Conservation (phyloP, 805 yeast species). For the Zygosaccharomyces siamensis region DNA sequence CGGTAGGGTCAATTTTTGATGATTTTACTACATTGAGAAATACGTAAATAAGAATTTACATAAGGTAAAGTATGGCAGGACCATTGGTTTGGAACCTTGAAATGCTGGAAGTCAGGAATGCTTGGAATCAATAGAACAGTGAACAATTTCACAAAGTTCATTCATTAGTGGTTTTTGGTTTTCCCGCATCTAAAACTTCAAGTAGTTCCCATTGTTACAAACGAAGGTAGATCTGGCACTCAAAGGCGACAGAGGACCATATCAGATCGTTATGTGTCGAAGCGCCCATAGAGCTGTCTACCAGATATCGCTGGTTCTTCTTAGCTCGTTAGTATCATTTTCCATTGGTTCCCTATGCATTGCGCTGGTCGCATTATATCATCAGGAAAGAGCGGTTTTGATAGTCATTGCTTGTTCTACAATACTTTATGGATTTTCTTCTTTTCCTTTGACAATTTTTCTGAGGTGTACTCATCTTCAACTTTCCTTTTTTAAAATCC, state of each 20-base stretch:
- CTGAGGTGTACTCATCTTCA: not conserved
- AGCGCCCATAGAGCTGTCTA: conserved; percentile 1
- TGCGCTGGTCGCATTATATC: conserved; percentile 20
- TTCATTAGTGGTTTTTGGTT: not conserved
- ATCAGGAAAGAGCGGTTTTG: conserved; percentile 18
- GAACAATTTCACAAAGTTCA: not conserved
- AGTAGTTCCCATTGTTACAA: not conserved
- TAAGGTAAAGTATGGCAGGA: not conserved
- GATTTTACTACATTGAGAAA: conserved; percentile 4
- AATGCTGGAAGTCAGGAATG: not conserved
- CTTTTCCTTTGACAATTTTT: conserved; percentile 7
- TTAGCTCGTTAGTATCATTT: conserved; percentile 17
- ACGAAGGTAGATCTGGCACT: not conserved
- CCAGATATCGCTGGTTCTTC: conserved; percentile 5
- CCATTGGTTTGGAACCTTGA: not conserved
- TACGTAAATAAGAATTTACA: conserved; percentile 2
- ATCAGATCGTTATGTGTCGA: conserved; percentile 2
- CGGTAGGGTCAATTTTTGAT: conserved; percentile 4
- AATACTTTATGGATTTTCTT: conserved; percentile 17
- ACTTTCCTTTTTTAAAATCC: not conserved
- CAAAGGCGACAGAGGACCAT: conserved; percentile 1
- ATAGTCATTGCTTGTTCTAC: conserved; percentile 26
- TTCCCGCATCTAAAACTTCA: not conserved
- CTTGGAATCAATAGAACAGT: not conserved
- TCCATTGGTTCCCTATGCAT: conserved; percentile 23